These are phyloP conservation scores for Prorocentrum cordatum DNA, from an alignment of 169 alveolate genomes.

Conservation along the genomic window DNA sequence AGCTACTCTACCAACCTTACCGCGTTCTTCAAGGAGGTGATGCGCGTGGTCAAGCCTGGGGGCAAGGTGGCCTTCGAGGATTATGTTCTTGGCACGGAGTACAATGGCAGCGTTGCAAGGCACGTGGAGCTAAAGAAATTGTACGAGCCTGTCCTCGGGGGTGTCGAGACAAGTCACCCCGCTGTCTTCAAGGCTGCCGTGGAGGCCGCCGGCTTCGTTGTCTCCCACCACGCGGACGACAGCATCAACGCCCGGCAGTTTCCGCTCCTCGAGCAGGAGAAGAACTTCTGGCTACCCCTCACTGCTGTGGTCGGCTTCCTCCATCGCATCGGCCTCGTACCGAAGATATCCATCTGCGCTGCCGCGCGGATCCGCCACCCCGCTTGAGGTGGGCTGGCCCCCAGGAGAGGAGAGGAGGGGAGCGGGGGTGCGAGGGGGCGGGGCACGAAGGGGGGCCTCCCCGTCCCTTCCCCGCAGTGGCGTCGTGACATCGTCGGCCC, in stretches of 20 bases:
- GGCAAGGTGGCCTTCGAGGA: background rate
- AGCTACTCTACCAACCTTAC: background rate
- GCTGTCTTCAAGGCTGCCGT: background rate
- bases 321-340: background rate
- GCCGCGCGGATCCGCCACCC: no score
- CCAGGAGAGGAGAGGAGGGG: no score
- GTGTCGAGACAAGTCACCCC: background rate
- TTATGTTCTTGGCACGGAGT: background rate
- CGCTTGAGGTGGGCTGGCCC: no score
- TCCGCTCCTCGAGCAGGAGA: background rate
- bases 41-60: background rate
- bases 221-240: background rate
- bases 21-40: constrained; percentile 4
- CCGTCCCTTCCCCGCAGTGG: no score
- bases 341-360: no score
- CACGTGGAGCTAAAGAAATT: background rate
- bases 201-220: constrained; percentile 1
- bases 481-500: no score
- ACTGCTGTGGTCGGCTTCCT: background rate
- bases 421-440: no score
- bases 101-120: background rate
- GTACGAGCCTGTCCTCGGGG: background rate
- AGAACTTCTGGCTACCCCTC: background rate
- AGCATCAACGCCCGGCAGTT: background rate
- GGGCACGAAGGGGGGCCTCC: no score